Evolutionary conservation across 1,139 yeast genomes (phyloP), one percentile per base, ranked within the genome.

Genomic region (Candida sanyaensis): DNA sequence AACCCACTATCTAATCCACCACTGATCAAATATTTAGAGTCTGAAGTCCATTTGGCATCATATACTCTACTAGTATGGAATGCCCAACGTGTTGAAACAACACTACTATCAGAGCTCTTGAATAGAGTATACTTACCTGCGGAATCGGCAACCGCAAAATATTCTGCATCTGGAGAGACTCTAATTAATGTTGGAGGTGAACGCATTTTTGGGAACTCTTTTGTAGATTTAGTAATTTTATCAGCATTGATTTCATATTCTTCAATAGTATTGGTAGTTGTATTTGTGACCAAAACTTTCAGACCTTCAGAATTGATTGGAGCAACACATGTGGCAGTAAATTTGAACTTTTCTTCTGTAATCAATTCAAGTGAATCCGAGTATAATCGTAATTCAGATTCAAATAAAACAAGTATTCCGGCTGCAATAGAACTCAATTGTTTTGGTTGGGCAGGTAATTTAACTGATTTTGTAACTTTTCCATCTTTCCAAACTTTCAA

Each of bases 1-100:
- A 95, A 71, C 49, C 87, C 86, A 10, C 96, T 85, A 61, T 93
- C 99, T 48, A 90, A 73, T 0, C 97, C 89, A 1, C 87, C 96
- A 52, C 93, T 83, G 21, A 85, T 86, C 43, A 88, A 78, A 56
- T 77, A 83, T 56, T 85, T 81, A 47, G 90, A 87, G 56, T 87
- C 91, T 2, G 72, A 66, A 41, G 86, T 79, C 98, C 98, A 93
- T 31, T 82, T 69, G 43, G 95, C 87, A 34, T 86, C 81, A 48
- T 81, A 83, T 50, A 93, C 86, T 50, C 80, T 83, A 48, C 96
- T 85, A 3, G 92, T 87, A 64, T 95, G 97, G 83, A 88, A 92
- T 0, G 96, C 86, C 99, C 99, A 93, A 62, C 98, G 81, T 0
- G 95, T 83, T 1, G 98, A 91, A 41, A 87, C 81, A 6, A 88